Evolutionary conservation across 345 rosid species (phyloP).

Genomic region (Citrus australasica): DNA sequence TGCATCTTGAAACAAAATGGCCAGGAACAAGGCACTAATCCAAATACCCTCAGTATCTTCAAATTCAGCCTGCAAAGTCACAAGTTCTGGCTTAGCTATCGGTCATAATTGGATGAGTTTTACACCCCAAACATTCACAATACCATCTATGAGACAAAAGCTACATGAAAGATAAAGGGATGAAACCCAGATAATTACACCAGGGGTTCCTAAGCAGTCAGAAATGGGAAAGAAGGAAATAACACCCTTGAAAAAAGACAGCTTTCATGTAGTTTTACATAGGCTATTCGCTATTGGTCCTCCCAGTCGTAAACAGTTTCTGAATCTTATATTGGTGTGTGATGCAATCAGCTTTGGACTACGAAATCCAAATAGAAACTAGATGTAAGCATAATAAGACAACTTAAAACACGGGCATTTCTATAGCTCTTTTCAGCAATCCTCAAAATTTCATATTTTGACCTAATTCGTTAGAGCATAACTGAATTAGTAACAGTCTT

Average conservation of each 20-base stretch:
- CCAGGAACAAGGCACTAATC: constrained; percentile 73
- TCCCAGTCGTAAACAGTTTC: background rate
- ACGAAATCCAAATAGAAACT: background rate
- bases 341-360: background rate
- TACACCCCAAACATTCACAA: background rate
- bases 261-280: background rate
- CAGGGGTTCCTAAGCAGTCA: background rate
- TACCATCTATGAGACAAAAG: background rate
- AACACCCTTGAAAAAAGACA: background rate
- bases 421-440: background rate
- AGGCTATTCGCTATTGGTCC: background rate
- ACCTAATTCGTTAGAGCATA: background rate
- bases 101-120: background rate
- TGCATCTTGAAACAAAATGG: constrained; percentile 72
- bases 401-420: background rate
- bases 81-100: constrained; percentile 7
- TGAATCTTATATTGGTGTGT: background rate
- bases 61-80: constrained; percentile 49
- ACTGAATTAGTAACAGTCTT: background rate
- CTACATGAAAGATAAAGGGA: background rate
- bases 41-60: constrained; percentile 76
- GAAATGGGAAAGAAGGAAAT: background rate
- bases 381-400: background rate
- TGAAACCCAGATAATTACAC: background rate
- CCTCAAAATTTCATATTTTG: background rate